Conservation (phyloP, 306 rosid species). For the Citrullus colocynthis region DNA sequence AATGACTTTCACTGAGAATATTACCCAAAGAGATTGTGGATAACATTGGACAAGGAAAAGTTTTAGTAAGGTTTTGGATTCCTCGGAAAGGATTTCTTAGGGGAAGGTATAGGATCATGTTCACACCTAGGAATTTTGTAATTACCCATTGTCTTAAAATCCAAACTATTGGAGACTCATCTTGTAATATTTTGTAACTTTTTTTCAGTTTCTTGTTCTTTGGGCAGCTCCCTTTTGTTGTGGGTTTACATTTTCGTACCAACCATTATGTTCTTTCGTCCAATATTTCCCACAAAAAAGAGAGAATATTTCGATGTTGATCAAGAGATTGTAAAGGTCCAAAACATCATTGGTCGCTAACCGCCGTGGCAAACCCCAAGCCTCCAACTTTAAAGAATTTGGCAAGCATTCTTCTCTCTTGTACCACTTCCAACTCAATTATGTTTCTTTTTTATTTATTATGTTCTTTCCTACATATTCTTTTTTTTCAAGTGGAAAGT, state of each 20-base stretch:
- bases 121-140: not conserved
- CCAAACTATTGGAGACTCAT: not conserved
- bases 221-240: not conserved
- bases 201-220: not conserved
- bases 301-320: not conserved
- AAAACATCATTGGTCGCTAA: not conserved
- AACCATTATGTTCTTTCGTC: not conserved
- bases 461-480: not conserved
- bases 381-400: not conserved
- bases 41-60: not conserved
- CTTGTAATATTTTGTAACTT: not conserved
- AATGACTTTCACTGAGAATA: too few relatives aligned
- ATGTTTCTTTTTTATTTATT: not conserved
- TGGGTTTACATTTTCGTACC: not conserved
- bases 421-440: not conserved
- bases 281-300: not conserved
- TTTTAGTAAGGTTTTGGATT: not conserved
- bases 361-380: not conserved
- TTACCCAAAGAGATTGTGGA: not conserved
- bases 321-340: not conserved
- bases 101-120: not conserved
- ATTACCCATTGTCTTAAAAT: too few relatives aligned
- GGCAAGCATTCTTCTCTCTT: not conserved
- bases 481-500: not conserved
- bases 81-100: not conserved